Base-by-base conservation (phyloP, 164 flowering plant species). In the Nelumbo lutea region DNA sequence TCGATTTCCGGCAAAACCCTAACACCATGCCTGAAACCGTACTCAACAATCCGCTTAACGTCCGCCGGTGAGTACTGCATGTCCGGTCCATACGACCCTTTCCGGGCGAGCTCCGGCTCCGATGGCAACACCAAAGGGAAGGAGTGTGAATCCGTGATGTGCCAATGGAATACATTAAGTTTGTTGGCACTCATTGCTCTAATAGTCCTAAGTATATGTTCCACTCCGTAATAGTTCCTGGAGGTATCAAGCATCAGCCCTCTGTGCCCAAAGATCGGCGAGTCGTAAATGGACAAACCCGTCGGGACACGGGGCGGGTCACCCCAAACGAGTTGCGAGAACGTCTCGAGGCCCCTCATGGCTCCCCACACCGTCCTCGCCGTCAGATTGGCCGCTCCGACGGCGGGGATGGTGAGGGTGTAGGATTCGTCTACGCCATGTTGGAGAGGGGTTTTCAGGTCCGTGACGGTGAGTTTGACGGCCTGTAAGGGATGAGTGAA, bases 131-230 rank as follows among this genome's bases (percentile, higher is more conserved):
- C 81, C 61, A 91, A 27, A 39, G 96, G 96, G 65, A 95, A 95
- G 4, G 98, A 90, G 39, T 90, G 97, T 3, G 97, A 91, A 58
- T 95, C 97, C 1, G 97, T 91, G 1, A 95, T 78, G 69, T 95
- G 98, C 98, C 96, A 95, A 68, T 95, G 97, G 62, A 95, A 95
- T 45, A 91, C 97, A 72, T 90, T 91, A 39, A 95, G 64, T 73
- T 91, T 95, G 62, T 91, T 95, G 15, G 40, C 62, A 57, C 96
- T 79, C 96, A 95, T 87, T 5, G 87, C 93, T 45, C 59, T 68
- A 43, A 95, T 85, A 9, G 88, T 81, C 90, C 96, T 81, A 76
- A 84, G 1, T 7, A 95, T 77, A 68, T 90, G 90, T 59, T 76
- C 82, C 38, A 90, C 86, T 2, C 66, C 75, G 62, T 84, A 91